Percentiles rank a stretch among this genome's conserved stretches.
phyloP scores from a whole-genome alignment of 2,329 filamentous ascomycete species.

The Hypoxylon sp. region DNA sequence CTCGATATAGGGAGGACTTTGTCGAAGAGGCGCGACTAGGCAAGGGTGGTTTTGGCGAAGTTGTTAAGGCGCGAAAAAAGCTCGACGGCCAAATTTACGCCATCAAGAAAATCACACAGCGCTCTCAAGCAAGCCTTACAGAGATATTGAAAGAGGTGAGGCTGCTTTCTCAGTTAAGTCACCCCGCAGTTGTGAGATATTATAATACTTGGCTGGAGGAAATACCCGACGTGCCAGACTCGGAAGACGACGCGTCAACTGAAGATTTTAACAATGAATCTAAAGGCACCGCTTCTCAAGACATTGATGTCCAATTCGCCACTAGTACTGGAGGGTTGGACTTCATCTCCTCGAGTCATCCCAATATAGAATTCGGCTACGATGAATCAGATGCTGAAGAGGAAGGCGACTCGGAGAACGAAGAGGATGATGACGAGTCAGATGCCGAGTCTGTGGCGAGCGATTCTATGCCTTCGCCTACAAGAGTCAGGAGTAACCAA shows the following conservation, averaged over 20 bases:
- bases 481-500: conserved; percentile 55
- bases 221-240: conserved; percentile 64
- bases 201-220: conserved; percentile 96
- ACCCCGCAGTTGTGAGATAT: conserved; percentile 88
- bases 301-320: conserved; percentile 69
- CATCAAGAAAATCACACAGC: conserved; percentile 94
- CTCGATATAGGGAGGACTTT: conserved; percentile 90
- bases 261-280: conserved; percentile 58
- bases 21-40: conserved; percentile 89
- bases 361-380: conserved; percentile 82
- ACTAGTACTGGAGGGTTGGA: conserved; percentile 86
- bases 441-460: conserved; percentile 61
- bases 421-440: conserved; percentile 60
- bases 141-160: conserved; percentile 89
- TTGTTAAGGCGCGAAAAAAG: conserved; percentile 94
- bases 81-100: conserved; percentile 94
- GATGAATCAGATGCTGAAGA: conserved; percentile 61
- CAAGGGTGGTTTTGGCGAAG: conserved; percentile 95
- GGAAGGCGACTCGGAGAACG: conserved; percentile 55
- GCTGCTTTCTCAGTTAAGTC: conserved; percentile 90
- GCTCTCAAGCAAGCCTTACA: conserved; percentile 81
- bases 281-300: conserved; percentile 58
- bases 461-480: conserved; percentile 45
- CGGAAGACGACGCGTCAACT: conserved; percentile 69
- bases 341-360: conserved; percentile 89